Evolutionary conservation across 1,284 basidiomycete genomes (phyloP).

Genomic region (Ceraceosorus guamensis): DNA sequence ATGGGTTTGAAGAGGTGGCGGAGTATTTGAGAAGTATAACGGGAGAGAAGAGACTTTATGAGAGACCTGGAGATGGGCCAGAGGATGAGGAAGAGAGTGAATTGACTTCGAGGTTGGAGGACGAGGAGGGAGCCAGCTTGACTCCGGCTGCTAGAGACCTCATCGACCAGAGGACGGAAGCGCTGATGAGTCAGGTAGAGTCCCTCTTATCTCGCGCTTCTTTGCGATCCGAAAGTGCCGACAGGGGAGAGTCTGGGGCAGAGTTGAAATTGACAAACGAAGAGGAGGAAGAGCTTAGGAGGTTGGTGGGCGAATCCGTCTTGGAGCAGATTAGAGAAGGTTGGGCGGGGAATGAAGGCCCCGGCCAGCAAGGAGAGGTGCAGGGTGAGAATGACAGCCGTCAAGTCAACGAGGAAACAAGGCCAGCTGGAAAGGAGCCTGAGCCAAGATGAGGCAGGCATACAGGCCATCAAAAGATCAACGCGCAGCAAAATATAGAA

Average conservation of each 20-base stretch:
- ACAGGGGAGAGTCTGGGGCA: slow-evolving; percentile 9
- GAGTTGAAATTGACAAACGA: slow-evolving; percentile 4
- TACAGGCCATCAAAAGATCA: too few relatives aligned
- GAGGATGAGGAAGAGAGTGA: slow-evolving; percentile 11
- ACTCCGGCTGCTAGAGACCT: not conserved
- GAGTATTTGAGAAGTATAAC: slow-evolving; percentile 28
- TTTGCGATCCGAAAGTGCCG: slow-evolving; percentile 4
- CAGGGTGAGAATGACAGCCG: too few relatives aligned
- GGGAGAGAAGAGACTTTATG: slow-evolving; percentile 21
- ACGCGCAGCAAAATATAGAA: too few relatives aligned
- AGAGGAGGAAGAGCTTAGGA: slow-evolving; percentile 19
- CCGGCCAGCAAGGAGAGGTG: slow-evolving; percentile 1
- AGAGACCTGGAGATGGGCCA: slow-evolving; percentile 4
- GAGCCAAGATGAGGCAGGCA: too few relatives aligned
- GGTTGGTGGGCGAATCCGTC: slow-evolving; percentile 31
- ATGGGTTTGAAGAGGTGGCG: slow-evolving; percentile 31
- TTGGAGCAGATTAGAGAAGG: slow-evolving; percentile 34
- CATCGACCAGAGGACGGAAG: slow-evolving; percentile 23
- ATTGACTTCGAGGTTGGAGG: slow-evolving; percentile 2
- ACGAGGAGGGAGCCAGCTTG: slow-evolving; percentile 13
- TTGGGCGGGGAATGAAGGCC: not conserved
- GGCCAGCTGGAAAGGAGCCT: too few relatives aligned
- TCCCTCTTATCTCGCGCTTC: slow-evolving; percentile 9
- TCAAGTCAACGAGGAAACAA: too few relatives aligned
- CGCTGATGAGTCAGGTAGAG: slow-evolving; percentile 26